Conservation (phyloP, 2,329 filamentous ascomycete genomes). For the Proliferodiscus dingleyae region DNA sequence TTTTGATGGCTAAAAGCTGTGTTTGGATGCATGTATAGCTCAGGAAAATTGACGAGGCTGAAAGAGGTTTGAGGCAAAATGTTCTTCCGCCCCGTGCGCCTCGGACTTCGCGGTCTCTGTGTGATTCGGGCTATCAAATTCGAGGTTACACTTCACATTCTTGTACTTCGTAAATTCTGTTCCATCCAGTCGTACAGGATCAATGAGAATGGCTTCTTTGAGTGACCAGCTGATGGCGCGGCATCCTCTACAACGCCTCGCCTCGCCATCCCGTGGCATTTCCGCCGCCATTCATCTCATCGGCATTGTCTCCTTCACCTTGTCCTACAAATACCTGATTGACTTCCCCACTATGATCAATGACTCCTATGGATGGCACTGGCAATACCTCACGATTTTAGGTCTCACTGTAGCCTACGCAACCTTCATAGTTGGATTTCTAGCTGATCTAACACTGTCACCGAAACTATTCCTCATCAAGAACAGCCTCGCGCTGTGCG, state of each 20-base stretch:
- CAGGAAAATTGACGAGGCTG: neutral
- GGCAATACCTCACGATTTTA: constrained; percentile 64
- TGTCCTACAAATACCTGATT: constrained; percentile 48
- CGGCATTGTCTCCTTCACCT: constrained; percentile 48
- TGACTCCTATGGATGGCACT: constrained; percentile 51
- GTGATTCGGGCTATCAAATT: neutral
- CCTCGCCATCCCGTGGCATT: constrained; percentile 58
- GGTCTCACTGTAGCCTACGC: constrained; percentile 57
- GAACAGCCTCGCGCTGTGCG: constrained; percentile 60
- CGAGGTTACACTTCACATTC: neutral
- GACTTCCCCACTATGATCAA: constrained; percentile 48
- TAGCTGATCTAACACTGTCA: constrained; percentile 60
- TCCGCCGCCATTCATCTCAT: constrained; percentile 58
- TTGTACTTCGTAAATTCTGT: neutral
- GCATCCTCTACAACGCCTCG: constrained; percentile 62
- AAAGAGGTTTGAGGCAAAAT: neutral
- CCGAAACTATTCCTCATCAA: constrained; percentile 58
- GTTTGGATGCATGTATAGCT: too few species aligned
- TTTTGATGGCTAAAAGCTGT: too few species aligned
- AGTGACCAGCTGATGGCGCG: constrained; percentile 33
- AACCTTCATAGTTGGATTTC: constrained; percentile 56
- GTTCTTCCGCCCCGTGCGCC: neutral
- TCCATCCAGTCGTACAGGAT: constrained; percentile 3
- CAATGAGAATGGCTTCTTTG: constrained; percentile 12
- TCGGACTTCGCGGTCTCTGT: neutral